These are phyloP conservation scores for Pseudogymnoascus sp. DNA, from an alignment of 2,329 filamentous ascomycete species.

Conservation along the genomic window DNA sequence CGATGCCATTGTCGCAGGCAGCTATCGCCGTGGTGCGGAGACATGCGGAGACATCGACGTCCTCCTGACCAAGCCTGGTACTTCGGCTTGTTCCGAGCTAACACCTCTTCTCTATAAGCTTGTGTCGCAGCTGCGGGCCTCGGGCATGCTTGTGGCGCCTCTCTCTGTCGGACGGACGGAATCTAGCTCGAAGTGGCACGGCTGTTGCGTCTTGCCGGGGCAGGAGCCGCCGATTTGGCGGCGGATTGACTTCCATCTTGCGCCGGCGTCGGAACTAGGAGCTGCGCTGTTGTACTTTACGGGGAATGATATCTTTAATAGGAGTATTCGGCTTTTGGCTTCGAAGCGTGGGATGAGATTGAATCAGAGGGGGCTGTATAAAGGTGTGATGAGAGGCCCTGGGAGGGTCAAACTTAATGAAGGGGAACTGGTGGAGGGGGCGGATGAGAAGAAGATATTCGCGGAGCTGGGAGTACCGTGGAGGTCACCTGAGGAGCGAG, in stretches of 20 bases:
- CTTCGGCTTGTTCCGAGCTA: conserved; percentile 49
- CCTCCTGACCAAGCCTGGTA: conserved; percentile 66
- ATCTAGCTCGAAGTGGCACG: conserved; percentile 78
- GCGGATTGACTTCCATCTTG: conserved; percentile 77
- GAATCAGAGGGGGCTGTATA: conserved; percentile 77
- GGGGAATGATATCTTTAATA: conserved; percentile 90
- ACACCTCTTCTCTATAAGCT: conserved; percentile 57
- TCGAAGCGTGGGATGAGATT: conserved; percentile 75
- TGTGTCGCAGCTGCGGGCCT: conserved; percentile 52
- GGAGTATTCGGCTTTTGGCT: conserved; percentile 74
- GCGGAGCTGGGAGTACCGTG: conserved; percentile 76
- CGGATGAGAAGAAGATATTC: conserved; percentile 74
- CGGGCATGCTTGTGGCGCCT: conserved; percentile 62
- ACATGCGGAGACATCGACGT: conserved; percentile 79
- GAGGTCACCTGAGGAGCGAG: conserved; percentile 69
- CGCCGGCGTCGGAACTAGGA: conserved; percentile 72
- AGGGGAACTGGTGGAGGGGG: conserved; percentile 66
- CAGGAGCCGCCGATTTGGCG: conserved; percentile 57
- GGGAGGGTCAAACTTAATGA: conserved; percentile 56
- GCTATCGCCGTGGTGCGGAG: conserved; percentile 72
- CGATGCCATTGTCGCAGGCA: conserved; percentile 71
- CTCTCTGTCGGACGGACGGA: conserved; percentile 50
- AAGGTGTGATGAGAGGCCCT: conserved; percentile 57
- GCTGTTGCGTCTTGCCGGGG: conserved; percentile 66
- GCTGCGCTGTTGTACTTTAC: conserved; percentile 93